Evolutionary conservation across 208 protist species (phyloP), one percentile per base, ranked within the genome.

Genomic region (Spongospora subterranea): DNA sequence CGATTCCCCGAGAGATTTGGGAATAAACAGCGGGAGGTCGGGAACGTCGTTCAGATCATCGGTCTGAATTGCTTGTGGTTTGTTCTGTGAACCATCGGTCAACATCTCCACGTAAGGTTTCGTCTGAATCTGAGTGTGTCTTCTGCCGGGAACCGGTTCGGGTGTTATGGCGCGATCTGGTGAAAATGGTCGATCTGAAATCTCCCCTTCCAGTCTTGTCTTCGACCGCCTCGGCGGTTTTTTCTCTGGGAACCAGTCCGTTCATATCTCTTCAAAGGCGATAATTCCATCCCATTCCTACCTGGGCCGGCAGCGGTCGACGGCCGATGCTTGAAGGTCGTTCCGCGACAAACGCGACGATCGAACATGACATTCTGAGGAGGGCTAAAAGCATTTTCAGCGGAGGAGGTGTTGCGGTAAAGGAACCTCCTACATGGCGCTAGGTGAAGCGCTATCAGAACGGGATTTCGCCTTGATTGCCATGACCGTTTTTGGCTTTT

Each of bases 71-170:
- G 96, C 96, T 91, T 96, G 95, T 53, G 95, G 93, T 35, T 94
- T 89, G 90, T 97, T 95, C 38, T 95, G 93, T 39, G 97, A 92
- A 24, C 92, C 64, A 89, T 99, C 97, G 29, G 95, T 96, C 1
- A 99, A 94, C 93, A 98, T 97, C 94, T 99, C 97, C 20, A 99
- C 93, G 92, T 98, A 98, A 92, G 96, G 92, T 90, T 98, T 97
- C 1, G 97, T 98, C 93, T 99, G 97, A 32, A 98, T 95, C 45
- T 97, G 95, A 0, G 97, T 96, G 95, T 98, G 93, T 50, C 93
- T 91, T 29, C 97, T 93, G 6, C 96, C 97, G 1, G 95, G 95
- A 0, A 98, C 96, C 0, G 97, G 95, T 0, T 89, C 71, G 17
- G 71, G 71, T n/a, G 71, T 82, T n/a, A 82, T 6, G n/a, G 13